Percentiles rank a stretch among this genome's conserved stretches.
Conservation (phyloP, 2,329 filamentous ascomycete genomes). For the Camptophora hylomeconis region DNA sequence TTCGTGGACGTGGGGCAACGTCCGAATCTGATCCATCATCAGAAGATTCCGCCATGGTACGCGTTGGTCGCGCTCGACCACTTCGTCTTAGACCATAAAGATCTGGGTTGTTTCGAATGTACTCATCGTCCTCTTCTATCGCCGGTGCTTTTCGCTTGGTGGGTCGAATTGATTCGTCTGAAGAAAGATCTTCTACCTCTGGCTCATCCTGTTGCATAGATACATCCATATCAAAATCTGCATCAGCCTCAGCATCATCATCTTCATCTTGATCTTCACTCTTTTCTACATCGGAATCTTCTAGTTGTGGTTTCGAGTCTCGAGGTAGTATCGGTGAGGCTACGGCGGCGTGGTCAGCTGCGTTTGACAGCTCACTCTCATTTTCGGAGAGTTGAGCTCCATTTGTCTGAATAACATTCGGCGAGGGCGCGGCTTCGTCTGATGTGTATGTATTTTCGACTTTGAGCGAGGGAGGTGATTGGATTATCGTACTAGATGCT, state of each 20-base stretch:
- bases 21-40: conserved; percentile 64
- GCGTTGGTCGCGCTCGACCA: conserved; percentile 51
- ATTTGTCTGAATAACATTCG: conserved; percentile 32
- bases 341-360: conserved; percentile 43
- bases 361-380: conserved; percentile 67
- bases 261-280: conserved; percentile 28
- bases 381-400: conserved; percentile 39
- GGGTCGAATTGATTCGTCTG: conserved; percentile 54
- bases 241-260: conserved; percentile 34
- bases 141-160: conserved; percentile 59
- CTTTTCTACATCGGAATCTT: conserved; percentile 30
- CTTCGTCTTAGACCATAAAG: conserved; percentile 89
- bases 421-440: conserved; percentile 50
- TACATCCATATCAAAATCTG: conserved; percentile 62
- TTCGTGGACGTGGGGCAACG: conserved; percentile 35
- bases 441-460: conserved; percentile 34
- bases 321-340: conserved; percentile 31
- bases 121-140: conserved; percentile 59
- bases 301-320: conserved; percentile 21
- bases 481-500: conserved; percentile 12
- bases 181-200: conserved; percentile 30
- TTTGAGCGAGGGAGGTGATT: conserved; percentile 11
- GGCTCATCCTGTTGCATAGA: conserved; percentile 36
- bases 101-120: conserved; percentile 82
- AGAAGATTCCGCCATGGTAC: conserved; percentile 50